Evolutionary conservation across 1,284 basidiomycete species (phyloP).

Genomic region (Ganoderma leucocontextum): DNA sequence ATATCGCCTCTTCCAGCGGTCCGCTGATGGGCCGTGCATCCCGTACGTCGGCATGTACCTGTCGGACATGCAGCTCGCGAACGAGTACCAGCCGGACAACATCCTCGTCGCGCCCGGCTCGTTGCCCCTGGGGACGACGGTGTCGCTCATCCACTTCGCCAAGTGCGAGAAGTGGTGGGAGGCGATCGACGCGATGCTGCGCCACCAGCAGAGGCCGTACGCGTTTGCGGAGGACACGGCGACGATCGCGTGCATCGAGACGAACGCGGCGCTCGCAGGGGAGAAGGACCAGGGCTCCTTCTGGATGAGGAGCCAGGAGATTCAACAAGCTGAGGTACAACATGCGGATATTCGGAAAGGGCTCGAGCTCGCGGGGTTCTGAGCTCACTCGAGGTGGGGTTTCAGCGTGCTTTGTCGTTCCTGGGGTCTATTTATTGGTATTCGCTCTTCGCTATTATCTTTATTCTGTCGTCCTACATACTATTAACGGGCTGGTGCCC

Average conservation of each 20-base stretch:
- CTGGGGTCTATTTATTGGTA: conserved; percentile 10
- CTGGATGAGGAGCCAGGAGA: conserved; percentile 64
- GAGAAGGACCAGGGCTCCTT: conserved; percentile 57
- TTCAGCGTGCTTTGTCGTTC: neutral
- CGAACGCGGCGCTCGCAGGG: conserved; percentile 51
- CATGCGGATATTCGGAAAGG: conserved; percentile 70
- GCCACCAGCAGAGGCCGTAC: conserved; percentile 64
- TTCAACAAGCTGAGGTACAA: conserved; percentile 63
- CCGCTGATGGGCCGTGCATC: conserved; percentile 67
- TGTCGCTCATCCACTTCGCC: conserved; percentile 56
- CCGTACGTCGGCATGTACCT: conserved; percentile 73
- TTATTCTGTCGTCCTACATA: conserved; percentile 10
- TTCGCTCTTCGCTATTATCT: conserved; percentile 6
- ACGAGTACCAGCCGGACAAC: conserved; percentile 58
- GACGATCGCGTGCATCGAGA: conserved; percentile 57
- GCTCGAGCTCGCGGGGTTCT: conserved; percentile 68
- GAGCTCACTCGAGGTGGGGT: conserved; percentile 23
- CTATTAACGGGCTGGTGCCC: conserved; percentile 21
- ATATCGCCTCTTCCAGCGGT: conserved; percentile 59
- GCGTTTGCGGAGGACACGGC: conserved; percentile 54
- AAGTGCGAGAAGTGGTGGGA: conserved; percentile 67
- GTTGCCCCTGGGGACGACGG: conserved; percentile 31
- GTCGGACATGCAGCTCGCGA: conserved; percentile 63
- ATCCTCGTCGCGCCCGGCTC: conserved; percentile 33
- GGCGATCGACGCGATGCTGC: conserved; percentile 62